A percentile compares a stretch with the other conserved stretches of the same genome.
Evolutionary conservation across 352 stramenopile species (phyloP).

Genomic region (Bremia lactucae): DNA sequence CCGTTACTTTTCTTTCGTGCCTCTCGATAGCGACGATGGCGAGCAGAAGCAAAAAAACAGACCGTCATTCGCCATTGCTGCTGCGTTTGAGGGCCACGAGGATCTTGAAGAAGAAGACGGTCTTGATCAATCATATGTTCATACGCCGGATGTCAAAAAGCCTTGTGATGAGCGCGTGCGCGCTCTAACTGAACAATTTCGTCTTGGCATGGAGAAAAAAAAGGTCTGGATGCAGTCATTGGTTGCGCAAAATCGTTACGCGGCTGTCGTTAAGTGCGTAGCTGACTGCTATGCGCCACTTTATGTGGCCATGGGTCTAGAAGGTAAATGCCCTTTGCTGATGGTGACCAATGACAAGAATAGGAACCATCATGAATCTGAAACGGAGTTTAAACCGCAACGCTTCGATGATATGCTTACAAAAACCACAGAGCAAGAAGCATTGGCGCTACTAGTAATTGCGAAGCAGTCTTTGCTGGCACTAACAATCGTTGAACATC

Average conservation of each 20-base stretch:
- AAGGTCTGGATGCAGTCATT: slow-evolving; percentile 50
- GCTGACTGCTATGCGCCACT: slow-evolving; percentile 54
- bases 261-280: slow-evolving; percentile 34
- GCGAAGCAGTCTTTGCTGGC: slow-evolving; percentile 23
- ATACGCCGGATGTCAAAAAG: slow-evolving; percentile 8
- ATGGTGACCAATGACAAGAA: slow-evolving; percentile 9
- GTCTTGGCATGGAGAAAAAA: slow-evolving; percentile 52
- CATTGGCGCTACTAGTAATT: slow-evolving; percentile 41
- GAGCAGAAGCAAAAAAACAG: slow-evolving; percentile 8
- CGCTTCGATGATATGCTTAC: slow-evolving; percentile 50
- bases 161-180: slow-evolving; percentile 13
- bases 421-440: slow-evolving; percentile 54
- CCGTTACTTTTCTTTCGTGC: slow-evolving; percentile 13
- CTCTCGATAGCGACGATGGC: neutral
- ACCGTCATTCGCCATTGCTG: slow-evolving; percentile 43
- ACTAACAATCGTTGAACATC: slow-evolving; percentile 40
- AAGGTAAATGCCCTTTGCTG: slow-evolving; percentile 16
- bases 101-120: slow-evolving; percentile 25
- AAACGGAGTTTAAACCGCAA: slow-evolving; percentile 39
- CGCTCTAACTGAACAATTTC: slow-evolving; percentile 32
- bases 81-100: slow-evolving; percentile 44
- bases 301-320: slow-evolving; percentile 25
- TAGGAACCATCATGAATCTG: slow-evolving; percentile 13
- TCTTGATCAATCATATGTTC: slow-evolving; percentile 10
- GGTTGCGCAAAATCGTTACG: slow-evolving; percentile 23